phyloP scores from a whole-genome alignment of 495 filamentous ascomycete species.

The Tuber aestivum region DNA sequence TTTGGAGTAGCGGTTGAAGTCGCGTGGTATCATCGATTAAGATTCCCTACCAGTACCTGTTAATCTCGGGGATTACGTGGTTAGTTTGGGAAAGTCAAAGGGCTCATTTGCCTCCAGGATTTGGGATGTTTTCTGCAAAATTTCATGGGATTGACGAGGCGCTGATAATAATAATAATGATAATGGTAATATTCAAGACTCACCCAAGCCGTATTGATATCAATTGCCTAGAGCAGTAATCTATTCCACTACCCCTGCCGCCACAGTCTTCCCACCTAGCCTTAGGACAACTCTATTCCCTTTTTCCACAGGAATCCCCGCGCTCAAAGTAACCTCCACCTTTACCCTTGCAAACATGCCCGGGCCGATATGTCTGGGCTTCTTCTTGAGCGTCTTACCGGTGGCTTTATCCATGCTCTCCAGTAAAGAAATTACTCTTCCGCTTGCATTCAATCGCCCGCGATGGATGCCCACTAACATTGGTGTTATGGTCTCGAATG shows the following conservation, averaged over 20 bases:
- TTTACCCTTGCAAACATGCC: constrained; percentile 60
- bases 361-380: constrained; percentile 71
- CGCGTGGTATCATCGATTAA: background rate
- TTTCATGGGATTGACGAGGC: background rate
- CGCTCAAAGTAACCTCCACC: constrained; percentile 67
- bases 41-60: background rate
- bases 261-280: constrained; percentile 71
- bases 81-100: background rate
- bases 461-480: constrained; percentile 83
- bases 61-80: background rate
- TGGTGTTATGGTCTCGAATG: constrained; percentile 82
- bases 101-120: background rate
- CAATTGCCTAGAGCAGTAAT: background rate
- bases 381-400: constrained; percentile 68
- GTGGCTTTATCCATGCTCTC: constrained; percentile 70
- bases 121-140: background rate
- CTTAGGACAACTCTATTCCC: constrained; percentile 75
- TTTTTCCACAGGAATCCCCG: constrained; percentile 62
- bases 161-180: background rate
- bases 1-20: background rate
- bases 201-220: background rate
- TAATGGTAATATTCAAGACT: background rate
- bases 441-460: constrained; percentile 73
- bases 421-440: constrained; percentile 62
- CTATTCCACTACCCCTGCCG: constrained; percentile 77